phyloP scores from a whole-genome alignment of 345 rosid species.

The Arabidopsis thaliana region TAIR10.1 NC_003076.8:18163001-18163500 shows the following conservation, averaged over 20 bases:
- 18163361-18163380: conserved; percentile 31
- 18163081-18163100: conserved; percentile 23
- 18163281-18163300: neutral
- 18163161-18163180: neutral
- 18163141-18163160: neutral
- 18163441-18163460: conserved; percentile 58
- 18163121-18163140: conserved; percentile 19
- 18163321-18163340: conserved; percentile 2
- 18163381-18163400: neutral
- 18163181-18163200: neutral
- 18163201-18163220: neutral
- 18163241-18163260: neutral
- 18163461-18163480: conserved; percentile 78
- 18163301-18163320: neutral
- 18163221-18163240: neutral
- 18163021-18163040: too few relatives aligned
- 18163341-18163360: neutral
- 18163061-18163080: conserved; percentile 19
- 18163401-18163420: conserved; percentile 57
- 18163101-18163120: conserved; percentile 17
- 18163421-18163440: conserved; percentile 72
- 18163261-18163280: neutral
- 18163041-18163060: neutral
- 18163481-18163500: conserved; percentile 89
- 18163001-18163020: too few relatives aligned